Evolutionary conservation across 2,329 filamentous ascomycete species (phyloP), one percentile per base, ranked within the genome.

Genomic region (Ilyonectria robusta): DNA sequence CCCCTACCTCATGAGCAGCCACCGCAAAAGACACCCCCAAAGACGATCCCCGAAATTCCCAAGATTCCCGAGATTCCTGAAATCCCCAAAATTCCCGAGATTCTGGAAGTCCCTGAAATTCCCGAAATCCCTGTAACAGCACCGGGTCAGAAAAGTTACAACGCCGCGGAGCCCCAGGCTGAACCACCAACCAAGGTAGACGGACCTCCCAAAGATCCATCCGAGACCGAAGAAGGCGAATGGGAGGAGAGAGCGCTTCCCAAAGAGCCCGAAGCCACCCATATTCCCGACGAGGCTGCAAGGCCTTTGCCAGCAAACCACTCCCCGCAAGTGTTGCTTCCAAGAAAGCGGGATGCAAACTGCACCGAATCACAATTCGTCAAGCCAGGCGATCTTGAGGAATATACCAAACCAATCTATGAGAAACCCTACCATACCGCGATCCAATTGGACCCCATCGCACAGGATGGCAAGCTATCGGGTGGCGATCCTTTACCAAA

Each of bases 281-380:
- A 81, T 62, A 77, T 79, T 7, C 81, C 82, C n/a, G 84, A 86
- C 42, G 81, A 83, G n/a, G 81, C 86, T 60, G 83, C 82, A 13
- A 84, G 81, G 65, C 84, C 84, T 21, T 76, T 87, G 1, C 79
- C 83, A 4, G 69, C 74, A 17, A 75, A 78, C 19, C 86, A 84
- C 65, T 82, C 78, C 44, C 83, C 85, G 21, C 81, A 83, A 17
- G 80, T 84, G 8, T 82, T 86, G 35, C 81, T 85, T 44, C 83
- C 85, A 29, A 81, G 81, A 19, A 79, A 82, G 6, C 83, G 81
- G 72, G 79, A 84, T 68, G 80, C 83, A 13, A 79, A 78, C 21
- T 81, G 79, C 61, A 80, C 86, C 53, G 81, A 82, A 48, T 86
- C 85, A 2, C 78, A 81, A 26, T 86, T 82, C 70, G 82, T 83